Base-by-base conservation (phyloP, 2,329 filamentous ascomycete species). In the Claviceps cyperi region DNA sequence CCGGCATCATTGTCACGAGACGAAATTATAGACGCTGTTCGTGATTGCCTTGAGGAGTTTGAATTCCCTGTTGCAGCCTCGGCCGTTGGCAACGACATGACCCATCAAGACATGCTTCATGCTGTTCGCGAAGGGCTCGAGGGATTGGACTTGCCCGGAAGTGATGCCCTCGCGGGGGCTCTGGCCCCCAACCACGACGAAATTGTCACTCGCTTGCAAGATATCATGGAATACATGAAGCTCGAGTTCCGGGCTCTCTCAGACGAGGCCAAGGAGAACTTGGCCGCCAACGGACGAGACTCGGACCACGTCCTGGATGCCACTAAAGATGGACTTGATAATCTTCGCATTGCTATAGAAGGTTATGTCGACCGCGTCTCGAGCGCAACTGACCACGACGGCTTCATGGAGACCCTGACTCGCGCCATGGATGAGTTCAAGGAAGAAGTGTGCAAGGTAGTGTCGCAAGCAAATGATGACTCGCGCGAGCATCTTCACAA, bases 261-360 rank as follows among this genome's bases (percentile, higher is more conserved):
- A 0, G 74, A 81, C 28, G 79, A 81, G 58, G 75, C 78, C 11
- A 89, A 90, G 63, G 79, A 91, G 58, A 91, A 88, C 57, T 83
- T 87, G 19, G 80, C 85, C 3, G 83, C 84, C 54, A 86, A 81
- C 57, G 86, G 84, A 40, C 77, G 81, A 51, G 87, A 92, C 61
- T 91, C 88, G 0, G 89, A 95, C 63, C 87, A 95, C 63, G 81
- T 94, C 13, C 72, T 96, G 4, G 86, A 92, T 63, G 86, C 88
- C 1, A 83, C 94, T 43, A 91, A 88, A 57, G 87, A 94, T 61
- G 89, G 89, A 0, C 75, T 95, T 14, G 88, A 94, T 57, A 83
- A 79, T 56, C 76, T 97, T 6, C 81, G 88, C 11, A 69, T 72
- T 13, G 85, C 94, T 52, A 86, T 97, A 50, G 87, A 95, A 57